phyloP scores from a whole-genome alignment of 257 asterid species.

The Solanum appendiculatum region DNA sequence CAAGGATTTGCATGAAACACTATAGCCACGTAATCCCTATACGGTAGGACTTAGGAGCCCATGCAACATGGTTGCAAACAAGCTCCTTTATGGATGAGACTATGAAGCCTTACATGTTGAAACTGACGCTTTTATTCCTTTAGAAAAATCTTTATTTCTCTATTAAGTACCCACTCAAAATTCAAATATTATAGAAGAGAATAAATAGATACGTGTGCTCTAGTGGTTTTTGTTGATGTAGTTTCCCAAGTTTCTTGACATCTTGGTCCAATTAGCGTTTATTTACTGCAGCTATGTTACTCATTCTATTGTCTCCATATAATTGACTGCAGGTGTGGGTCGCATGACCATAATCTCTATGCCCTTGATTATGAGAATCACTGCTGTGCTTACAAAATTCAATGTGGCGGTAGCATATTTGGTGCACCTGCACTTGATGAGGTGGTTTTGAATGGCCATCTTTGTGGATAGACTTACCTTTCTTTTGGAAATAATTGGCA shows the following conservation, averaged over 20 bases:
- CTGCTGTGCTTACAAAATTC: slow-evolving; percentile 51
- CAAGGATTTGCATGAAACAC: not conserved
- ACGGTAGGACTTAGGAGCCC: not conserved
- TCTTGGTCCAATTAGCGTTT: not conserved
- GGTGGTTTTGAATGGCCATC: slow-evolving; percentile 27
- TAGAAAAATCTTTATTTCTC: not conserved
- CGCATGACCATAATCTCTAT: slow-evolving; percentile 78
- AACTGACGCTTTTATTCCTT: not conserved
- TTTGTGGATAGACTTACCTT: not conserved
- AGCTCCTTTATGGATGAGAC: not conserved
- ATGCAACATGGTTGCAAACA: not conserved
- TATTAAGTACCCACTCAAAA: not conserved
- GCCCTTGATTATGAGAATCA: slow-evolving; percentile 74
- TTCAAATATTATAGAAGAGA: not conserved
- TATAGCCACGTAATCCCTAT: not conserved
- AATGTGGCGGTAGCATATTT: slow-evolving; percentile 84
- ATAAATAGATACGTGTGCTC: not conserved
- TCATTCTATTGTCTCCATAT: not conserved
- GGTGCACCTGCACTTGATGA: slow-evolving; percentile 84
- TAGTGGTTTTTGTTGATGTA: not conserved
- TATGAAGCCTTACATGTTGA: not conserved
- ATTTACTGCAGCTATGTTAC: not conserved
- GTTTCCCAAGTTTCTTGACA: not conserved
- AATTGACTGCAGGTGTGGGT: slow-evolving; percentile 75
- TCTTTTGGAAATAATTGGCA: not conserved